Evolutionary conservation across 139 green algal species (phyloP).

Genomic region (Medakamo hakoo): DNA sequence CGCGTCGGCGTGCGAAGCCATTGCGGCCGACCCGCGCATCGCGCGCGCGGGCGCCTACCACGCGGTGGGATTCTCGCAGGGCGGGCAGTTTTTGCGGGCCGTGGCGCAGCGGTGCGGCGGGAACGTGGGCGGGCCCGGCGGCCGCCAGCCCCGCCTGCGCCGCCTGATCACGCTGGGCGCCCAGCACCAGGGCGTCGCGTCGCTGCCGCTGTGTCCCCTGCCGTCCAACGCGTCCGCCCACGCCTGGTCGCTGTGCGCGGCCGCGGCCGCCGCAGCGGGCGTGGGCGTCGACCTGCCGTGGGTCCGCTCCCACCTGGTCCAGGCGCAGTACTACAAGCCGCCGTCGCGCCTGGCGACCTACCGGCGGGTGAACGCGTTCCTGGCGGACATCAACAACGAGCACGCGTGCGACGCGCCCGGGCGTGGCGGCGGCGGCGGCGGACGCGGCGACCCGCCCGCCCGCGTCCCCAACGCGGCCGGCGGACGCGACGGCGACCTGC

Average conservation of each 20-base stretch:
- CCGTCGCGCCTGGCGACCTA: neutral
- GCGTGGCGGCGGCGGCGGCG: neutral
- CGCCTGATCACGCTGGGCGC: constrained; percentile 65
- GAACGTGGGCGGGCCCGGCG: no score
- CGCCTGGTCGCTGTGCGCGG: neutral
- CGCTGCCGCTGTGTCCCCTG: neutral
- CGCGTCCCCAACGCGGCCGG: neutral
- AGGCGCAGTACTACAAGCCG: constrained; percentile 77
- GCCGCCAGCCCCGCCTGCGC: constrained; percentile 43
- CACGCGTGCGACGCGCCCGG: constrained; percentile 8
- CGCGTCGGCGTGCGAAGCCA: constrained; percentile 33
- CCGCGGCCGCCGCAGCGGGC: neutral
- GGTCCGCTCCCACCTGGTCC: constrained; percentile 51
- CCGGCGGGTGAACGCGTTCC: neutral
- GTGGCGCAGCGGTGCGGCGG: constrained; percentile 67
- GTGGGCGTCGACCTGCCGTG: constrained; percentile 50
- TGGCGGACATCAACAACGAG: constrained; percentile 76
- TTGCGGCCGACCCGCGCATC: constrained; percentile 23
- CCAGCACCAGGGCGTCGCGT: constrained; percentile 49
- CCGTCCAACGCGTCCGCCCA: neutral
- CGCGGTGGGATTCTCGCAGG: constrained; percentile 56
- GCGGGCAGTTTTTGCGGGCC: constrained; percentile 70
- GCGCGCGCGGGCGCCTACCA: constrained; percentile 61
- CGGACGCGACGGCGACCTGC: neutral
- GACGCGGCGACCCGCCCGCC: neutral